Evolutionary conservation across 148 eudicot genomes (phyloP).

Genomic region (Rhododendron mucronatum): DNA sequence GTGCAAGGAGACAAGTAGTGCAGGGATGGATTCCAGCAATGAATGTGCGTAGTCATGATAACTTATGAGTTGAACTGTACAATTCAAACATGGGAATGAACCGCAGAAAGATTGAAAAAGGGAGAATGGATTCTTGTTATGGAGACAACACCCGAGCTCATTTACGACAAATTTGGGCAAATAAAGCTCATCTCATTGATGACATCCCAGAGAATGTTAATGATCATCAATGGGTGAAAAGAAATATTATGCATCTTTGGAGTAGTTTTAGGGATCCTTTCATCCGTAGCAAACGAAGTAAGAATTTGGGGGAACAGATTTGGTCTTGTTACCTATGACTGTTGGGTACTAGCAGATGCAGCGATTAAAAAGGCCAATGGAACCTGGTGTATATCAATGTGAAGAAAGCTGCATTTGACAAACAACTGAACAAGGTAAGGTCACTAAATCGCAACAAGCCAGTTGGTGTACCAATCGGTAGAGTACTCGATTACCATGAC

Average conservation of each 20-base stretch:
- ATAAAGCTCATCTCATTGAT: background rate
- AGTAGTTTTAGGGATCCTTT: background rate
- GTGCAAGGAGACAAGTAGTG: no score
- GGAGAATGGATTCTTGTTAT: no score
- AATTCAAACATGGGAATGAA: background rate
- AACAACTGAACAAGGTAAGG: background rate
- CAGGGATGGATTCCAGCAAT: no score
- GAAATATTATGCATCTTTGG: background rate
- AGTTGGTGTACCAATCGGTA: background rate
- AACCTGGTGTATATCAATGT: background rate
- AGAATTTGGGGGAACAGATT: background rate
- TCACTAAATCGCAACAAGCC: background rate
- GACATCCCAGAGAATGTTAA: background rate
- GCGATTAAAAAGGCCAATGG: background rate
- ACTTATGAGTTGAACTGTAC: background rate
- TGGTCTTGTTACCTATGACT: background rate
- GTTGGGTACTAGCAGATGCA: background rate
- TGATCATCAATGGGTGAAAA: background rate
- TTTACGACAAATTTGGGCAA: no score
- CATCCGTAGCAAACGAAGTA: background rate
- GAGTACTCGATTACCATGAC: background rate
- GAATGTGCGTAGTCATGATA: no score
- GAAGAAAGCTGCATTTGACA: background rate
- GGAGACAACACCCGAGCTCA: no score
- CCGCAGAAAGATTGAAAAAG: no score